Conservation (phyloP, 2,329 filamentous ascomycete species). For the Fusarium anguioides region DNA sequence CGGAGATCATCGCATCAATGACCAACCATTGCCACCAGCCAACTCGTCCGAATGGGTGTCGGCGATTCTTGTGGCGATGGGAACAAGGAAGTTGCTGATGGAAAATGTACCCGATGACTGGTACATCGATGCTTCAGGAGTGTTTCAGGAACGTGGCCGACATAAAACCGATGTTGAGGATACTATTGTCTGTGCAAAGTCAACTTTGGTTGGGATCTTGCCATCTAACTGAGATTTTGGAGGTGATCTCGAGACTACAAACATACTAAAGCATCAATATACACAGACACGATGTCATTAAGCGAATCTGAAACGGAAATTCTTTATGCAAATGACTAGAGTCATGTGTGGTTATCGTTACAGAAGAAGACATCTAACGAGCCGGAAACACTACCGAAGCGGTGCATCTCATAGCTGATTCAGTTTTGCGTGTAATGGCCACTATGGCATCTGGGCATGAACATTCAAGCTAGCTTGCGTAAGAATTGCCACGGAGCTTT, state of each 20-base stretch:
- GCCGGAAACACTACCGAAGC: not conserved
- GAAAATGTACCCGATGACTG: conserved; percentile 37
- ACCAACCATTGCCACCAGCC: conserved; percentile 1
- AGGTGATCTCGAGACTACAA: not conserved
- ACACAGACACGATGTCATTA: not conserved
- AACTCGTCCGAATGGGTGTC: conserved; percentile 39
- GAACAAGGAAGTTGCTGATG: conserved; percentile 23
- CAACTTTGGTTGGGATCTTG: conserved; percentile 8
- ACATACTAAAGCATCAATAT: not conserved
- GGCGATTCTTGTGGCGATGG: conserved; percentile 28
- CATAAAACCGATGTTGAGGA: conserved; percentile 15
- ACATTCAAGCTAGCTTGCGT: not conserved
- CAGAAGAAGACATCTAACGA: not conserved
- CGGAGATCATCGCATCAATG: not conserved
- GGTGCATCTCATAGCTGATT: not conserved
- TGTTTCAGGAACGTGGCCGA: conserved; percentile 35
- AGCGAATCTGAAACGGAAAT: not conserved
- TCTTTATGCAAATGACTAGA: not conserved
- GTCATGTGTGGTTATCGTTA: not conserved
- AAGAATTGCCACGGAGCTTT: not conserved
- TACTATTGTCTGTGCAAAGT: conserved; percentile 12
- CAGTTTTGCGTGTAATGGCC: not conserved
- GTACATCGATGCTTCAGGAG: conserved; percentile 39
- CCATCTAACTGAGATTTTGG: not conserved
- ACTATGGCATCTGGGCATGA: not conserved